These are phyloP conservation scores for Pulveroboletus sp. DNA, from an alignment of 768 basidiomycete genomes.

Conservation along the genomic window DNA sequence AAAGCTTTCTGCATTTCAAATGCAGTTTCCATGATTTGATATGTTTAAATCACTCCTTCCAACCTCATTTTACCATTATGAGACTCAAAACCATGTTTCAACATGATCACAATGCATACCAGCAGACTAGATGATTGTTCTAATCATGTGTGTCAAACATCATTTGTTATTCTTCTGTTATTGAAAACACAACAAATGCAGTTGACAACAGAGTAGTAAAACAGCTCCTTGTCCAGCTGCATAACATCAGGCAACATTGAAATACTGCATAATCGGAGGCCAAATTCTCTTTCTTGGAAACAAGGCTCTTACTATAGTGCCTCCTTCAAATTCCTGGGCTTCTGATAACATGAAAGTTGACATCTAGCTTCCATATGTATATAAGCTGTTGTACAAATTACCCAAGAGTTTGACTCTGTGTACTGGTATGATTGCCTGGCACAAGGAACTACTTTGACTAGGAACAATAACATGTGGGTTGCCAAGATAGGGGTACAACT, in stretches of 20 bases:
- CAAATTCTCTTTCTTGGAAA: constrained; percentile 58
- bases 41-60: too few species aligned
- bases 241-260: constrained; percentile 32
- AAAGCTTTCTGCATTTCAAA: too few species aligned
- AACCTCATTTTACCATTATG: too few species aligned
- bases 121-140: too few species aligned
- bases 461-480: constrained; percentile 74
- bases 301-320: constrained; percentile 36
- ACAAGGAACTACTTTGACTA: constrained; percentile 52
- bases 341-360: constrained; percentile 50
- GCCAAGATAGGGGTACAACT: constrained; percentile 66
- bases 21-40: too few species aligned
- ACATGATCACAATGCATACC: too few species aligned
- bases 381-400: constrained; percentile 46
- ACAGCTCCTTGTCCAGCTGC: constrained; percentile 31
- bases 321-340: constrained; percentile 56
- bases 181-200: too few species aligned
- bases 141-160: too few species aligned
- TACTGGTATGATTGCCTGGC: constrained; percentile 57
- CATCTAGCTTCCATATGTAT: constrained; percentile 29
- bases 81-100: too few species aligned
- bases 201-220: constrained; percentile 30
- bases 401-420: constrained; percentile 54
- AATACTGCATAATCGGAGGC: constrained; percentile 32
- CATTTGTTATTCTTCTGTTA: too few species aligned